Evolutionary conservation across 768 basidiomycete species (phyloP).

Genomic region (Leccinum broughii): DNA sequence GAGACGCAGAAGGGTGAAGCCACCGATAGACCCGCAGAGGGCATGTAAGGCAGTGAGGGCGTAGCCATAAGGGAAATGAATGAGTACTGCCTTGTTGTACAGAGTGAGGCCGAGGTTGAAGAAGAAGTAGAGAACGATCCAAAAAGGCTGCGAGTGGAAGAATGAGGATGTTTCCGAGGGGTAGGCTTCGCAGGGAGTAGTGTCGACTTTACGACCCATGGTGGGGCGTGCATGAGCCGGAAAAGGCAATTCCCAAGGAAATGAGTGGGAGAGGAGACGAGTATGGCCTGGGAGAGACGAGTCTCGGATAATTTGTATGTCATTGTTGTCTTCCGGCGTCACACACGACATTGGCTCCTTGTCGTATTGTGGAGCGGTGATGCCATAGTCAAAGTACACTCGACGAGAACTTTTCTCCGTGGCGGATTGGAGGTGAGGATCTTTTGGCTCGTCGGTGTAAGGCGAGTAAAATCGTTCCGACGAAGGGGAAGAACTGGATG

Average conservation of each 20-base stretch:
- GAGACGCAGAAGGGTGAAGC: constrained; percentile 58
- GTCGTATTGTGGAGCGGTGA: constrained; percentile 7
- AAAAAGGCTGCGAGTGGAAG: constrained; percentile 41
- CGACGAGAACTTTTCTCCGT: constrained; percentile 23
- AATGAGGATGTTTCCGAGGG: constrained; percentile 20
- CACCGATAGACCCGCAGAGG: constrained; percentile 81
- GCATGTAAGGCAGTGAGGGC: constrained; percentile 92
- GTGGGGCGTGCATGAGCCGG: constrained; percentile 14
- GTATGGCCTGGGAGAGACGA: background rate
- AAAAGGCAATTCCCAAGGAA: constrained; percentile 22
- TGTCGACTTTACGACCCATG: background rate
- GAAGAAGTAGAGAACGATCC: constrained; percentile 82
- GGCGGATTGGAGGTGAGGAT: background rate
- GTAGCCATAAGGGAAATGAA: constrained; percentile 94
- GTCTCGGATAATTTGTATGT: background rate
- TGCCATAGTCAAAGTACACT: constrained; percentile 25
- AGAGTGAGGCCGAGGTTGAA: constrained; percentile 92
- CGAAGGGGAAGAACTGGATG: background rate
- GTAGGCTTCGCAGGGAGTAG: constrained; percentile 4
- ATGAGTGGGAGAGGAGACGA: constrained; percentile 9
- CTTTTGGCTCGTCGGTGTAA: constrained; percentile 11
- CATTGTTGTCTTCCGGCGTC: constrained; percentile 10
- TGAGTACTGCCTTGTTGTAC: constrained; percentile 93
- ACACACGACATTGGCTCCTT: background rate
- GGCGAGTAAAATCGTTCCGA: constrained; percentile 1